Evolutionary conservation across 805 yeast species (phyloP), one percentile per base, ranked within the genome.

Genomic region (Candida anglica): DNA sequence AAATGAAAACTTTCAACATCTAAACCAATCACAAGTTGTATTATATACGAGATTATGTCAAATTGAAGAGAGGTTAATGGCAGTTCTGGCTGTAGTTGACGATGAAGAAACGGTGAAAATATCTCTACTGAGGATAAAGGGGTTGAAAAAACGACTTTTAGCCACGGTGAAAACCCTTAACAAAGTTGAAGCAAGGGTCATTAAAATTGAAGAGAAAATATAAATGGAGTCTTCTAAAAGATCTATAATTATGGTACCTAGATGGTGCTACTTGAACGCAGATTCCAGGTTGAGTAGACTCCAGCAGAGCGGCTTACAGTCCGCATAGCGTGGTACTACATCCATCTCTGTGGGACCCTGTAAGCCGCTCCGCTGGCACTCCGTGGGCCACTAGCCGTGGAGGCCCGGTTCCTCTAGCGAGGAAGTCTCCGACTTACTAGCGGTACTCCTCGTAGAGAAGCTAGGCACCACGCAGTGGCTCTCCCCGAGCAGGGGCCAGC

Each of bases 11-110:
- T 60, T 78, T 20, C 72, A 73, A 40, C 69, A 67, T 39, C 51
- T 78, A 19, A 72, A 74, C 45, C 79, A 77, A 39, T 74, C 81
- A 0, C 84, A 78, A 41, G 52, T 72, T 27, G 73, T 77, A 1
- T 56, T 78, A 1, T 55, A 74, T 2, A 67, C 78, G 0, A 60
- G 80, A 20, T 44, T 78, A 20, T 63, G 60, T 38, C 58, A 63
- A 7, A 60, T 71, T 3, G 75, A 66, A 34, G 55, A 54, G 10
- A 43, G 64, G 27, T 46, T 70, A 14, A 36, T 29, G 28, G 30
- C 41, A 11, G 53, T 64, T 37, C 47, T 57, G 37, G 37, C 39
- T 5, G 47, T 38, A 9, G 39, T 44, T 15, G 39, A 48, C 16
- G 46, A 46, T 13, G 56, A 49, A 7, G 43, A 48, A 10, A 53